Conservation (phyloP, 805 yeast genomes). For the Groenewaldozyma tartarivorans region DNA sequence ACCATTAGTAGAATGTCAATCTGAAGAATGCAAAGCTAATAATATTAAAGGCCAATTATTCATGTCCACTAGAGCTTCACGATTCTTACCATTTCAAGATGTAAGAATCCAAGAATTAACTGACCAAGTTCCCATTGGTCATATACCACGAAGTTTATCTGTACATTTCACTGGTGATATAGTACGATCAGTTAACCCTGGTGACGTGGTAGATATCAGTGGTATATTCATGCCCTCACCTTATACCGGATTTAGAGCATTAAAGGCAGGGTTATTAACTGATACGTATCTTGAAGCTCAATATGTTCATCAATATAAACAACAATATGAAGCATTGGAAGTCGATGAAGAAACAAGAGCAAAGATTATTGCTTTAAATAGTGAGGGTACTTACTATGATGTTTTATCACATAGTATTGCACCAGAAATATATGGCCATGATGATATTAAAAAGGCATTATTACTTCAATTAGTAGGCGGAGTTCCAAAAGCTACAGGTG, state of each 20-base stretch:
- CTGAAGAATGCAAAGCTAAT: conserved; percentile 68
- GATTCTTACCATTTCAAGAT: conserved; percentile 91
- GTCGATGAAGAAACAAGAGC: conserved; percentile 46
- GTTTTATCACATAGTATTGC: conserved; percentile 83
- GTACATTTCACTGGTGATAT: conserved; percentile 88
- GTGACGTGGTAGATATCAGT: conserved; percentile 86
- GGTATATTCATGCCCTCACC: conserved; percentile 93
- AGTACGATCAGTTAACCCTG: conserved; percentile 82
- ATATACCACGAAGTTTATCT: conserved; percentile 81
- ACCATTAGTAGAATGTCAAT: conserved; percentile 82
- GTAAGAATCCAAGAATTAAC: conserved; percentile 91
- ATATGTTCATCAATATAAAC: conserved; percentile 75
- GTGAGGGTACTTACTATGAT: conserved; percentile 65
- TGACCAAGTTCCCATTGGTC: conserved; percentile 95
- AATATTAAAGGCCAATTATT: conserved; percentile 80
- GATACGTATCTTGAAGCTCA: conserved; percentile 92
- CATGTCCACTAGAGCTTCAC: conserved; percentile 92
- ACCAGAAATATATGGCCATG: conserved; percentile 93
- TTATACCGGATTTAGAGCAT: conserved; percentile 88
- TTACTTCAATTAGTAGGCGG: conserved; percentile 85
- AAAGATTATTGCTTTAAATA: conserved; percentile 45
- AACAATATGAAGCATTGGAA: conserved; percentile 63
- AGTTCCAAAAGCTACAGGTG: conserved; percentile 88
- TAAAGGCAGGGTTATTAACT: conserved; percentile 85
- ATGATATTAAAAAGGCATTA: conserved; percentile 86